A percentile compares a stretch with the other conserved stretches of the same genome.
phyloP scores from a whole-genome alignment of 169 alveolate genomes.

The Besnoitia besnoiti region DNA sequence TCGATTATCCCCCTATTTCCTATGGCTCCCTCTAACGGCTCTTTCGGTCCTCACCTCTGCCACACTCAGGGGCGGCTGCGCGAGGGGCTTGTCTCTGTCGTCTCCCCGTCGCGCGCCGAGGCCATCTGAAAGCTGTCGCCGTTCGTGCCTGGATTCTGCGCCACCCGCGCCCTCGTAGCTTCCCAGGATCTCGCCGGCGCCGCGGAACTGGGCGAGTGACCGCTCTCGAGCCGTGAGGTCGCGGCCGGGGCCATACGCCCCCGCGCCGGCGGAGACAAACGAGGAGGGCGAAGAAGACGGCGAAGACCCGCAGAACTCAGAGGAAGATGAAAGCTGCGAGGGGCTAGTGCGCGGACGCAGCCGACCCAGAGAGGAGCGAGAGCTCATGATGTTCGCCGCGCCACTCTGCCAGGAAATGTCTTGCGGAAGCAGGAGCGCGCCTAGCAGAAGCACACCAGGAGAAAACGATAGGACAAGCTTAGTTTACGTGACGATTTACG shows the following conservation, averaged over 20 bases:
- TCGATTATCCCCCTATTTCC: neutral
- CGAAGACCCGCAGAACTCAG: neutral
- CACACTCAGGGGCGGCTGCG: too few species aligned
- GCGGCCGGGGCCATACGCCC: neutral
- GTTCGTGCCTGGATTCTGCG: too few species aligned
- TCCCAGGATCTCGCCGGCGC: neutral
- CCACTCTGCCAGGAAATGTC: slow-evolving; percentile 19
- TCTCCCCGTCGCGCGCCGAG: neutral
- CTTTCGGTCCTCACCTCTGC: too few species aligned
- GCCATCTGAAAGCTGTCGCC: neutral
- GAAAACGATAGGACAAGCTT: too few species aligned
- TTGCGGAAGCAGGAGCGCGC: slow-evolving; percentile 14
- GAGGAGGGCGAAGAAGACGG: neutral
- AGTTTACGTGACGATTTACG: too few species aligned
- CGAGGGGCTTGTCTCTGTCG: too few species aligned
- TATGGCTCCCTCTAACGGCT: neutral
- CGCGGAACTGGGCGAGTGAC: neutral
- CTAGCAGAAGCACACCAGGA: too few species aligned
- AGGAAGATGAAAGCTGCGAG: too few species aligned
- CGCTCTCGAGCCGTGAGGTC: neutral
- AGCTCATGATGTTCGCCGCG: slow-evolving; percentile 23
- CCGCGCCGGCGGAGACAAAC: neutral
- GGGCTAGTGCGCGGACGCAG: neutral
- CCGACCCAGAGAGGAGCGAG: neutral
- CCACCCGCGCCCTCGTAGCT: too few species aligned